These are phyloP conservation scores for Arabis alpina DNA, from an alignment of 345 rosid species.

Conservation along the genomic window DNA sequence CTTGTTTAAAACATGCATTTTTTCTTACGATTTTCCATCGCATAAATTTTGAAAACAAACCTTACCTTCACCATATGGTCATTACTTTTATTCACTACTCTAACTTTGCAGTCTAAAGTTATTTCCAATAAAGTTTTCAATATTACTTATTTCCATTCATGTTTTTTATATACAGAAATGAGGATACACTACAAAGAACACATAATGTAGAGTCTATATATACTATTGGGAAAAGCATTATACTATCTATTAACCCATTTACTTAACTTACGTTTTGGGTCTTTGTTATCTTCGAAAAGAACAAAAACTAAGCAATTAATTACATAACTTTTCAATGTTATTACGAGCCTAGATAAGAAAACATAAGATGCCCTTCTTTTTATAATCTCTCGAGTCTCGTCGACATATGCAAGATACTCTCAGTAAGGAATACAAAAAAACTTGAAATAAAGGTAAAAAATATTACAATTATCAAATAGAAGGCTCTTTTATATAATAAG, in stretches of 20 bases:
- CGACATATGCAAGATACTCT: no score
- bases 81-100: background rate
- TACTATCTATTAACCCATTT: background rate
- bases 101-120: background rate
- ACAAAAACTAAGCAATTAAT: slow-evolving; percentile 23
- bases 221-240: background rate
- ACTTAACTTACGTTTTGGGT: slow-evolving; percentile 5
- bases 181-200: background rate
- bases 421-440: no score
- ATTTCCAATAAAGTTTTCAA: background rate
- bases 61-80: no score
- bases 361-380: no score
- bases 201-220: background rate
- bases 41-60: background rate
- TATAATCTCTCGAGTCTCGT: no score
- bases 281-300: slow-evolving; percentile 13
- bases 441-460: slow-evolving; percentile 1
- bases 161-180: background rate
- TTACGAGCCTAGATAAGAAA: background rate
- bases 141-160: background rate
- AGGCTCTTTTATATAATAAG: background rate
- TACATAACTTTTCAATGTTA: background rate
- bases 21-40: background rate
- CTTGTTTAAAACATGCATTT: background rate
- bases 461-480: slow-evolving; percentile 15